phyloP scores from a whole-genome alignment of 495 filamentous ascomycete species.

The Jackrogersella multiformis region DNA sequence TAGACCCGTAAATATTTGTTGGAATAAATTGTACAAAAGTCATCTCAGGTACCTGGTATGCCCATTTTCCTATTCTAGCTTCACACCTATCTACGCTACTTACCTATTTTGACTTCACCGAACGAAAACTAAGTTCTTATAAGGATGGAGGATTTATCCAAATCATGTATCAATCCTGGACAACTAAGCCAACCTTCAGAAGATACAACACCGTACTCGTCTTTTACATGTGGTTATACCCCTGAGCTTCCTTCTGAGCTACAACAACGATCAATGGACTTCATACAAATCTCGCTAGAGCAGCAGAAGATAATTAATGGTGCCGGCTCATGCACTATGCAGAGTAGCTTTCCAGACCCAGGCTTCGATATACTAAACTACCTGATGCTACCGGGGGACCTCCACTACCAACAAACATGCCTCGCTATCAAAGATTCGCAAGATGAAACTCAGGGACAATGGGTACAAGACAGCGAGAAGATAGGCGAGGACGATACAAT shows the following conservation, averaged over 20 bases:
- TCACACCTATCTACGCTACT: constrained; percentile 5
- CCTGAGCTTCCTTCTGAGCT: neutral
- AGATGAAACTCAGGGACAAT: neutral
- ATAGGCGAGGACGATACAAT: neutral
- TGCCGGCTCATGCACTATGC: neutral
- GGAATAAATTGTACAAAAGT: too few relatives aligned
- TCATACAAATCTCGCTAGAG: constrained; percentile 6
- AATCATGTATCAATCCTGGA: constrained; percentile 12
- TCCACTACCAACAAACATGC: neutral
- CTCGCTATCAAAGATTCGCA: neutral
- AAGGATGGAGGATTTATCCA: constrained; percentile 20
- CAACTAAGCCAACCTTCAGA: neutral
- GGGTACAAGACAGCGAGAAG: neutral
- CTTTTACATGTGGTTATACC: neutral
- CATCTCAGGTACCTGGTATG: too few relatives aligned
- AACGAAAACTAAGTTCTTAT: constrained; percentile 16
- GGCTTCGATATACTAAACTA: constrained; percentile 12
- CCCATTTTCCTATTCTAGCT: too few relatives aligned
- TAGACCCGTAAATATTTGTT: too few relatives aligned
- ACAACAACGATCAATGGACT: constrained; percentile 16
- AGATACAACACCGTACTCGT: constrained; percentile 2
- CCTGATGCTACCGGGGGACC: neutral
- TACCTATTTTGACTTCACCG: neutral
- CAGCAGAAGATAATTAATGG: neutral
- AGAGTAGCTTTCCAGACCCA: neutral